A percentile compares a stretch with the other conserved stretches of the same genome.
Evolutionary conservation across 345 rosid species (phyloP).

Genomic region (Raphanus raphanistrum): DNA sequence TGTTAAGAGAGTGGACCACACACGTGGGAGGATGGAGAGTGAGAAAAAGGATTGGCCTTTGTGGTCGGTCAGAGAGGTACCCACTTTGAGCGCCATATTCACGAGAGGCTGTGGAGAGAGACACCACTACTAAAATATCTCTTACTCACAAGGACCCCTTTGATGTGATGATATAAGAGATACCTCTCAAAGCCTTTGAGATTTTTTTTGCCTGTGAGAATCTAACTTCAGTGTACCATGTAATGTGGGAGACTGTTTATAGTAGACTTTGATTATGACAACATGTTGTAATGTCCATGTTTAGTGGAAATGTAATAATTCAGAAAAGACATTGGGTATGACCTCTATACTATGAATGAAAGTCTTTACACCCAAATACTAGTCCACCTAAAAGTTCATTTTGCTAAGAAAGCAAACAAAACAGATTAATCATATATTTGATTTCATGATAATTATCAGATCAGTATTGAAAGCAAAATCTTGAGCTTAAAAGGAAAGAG

Average conservation of each 20-base stretch:
- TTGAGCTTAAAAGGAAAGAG: constrained; percentile 1
- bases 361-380: not conserved
- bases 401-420: not conserved
- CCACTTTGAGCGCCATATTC: constrained; percentile 28
- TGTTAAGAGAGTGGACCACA: constrained; percentile 5
- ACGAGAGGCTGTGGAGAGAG: constrained; percentile 35
- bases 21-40: constrained; percentile 23
- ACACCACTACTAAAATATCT: constrained; percentile 18
- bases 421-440: not conserved
- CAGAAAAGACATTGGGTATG: not conserved
- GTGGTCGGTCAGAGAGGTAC: constrained; percentile 22
- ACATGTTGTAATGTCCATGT: not conserved
- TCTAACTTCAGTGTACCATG: constrained; percentile 25
- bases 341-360: not conserved
- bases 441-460: not conserved
- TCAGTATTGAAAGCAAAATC: not conserved
- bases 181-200: constrained; percentile 7
- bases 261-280: constrained; percentile 14
- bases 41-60: constrained; percentile 19
- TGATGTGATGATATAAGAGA: constrained; percentile 20
- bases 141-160: constrained; percentile 30
- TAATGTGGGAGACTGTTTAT: constrained; percentile 27
- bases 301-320: constrained; percentile 16
- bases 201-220: constrained; percentile 4
- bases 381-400: not conserved